Conservation (phyloP, 2,329 filamentous ascomycete genomes). For the Ramularia endophylla region DNA sequence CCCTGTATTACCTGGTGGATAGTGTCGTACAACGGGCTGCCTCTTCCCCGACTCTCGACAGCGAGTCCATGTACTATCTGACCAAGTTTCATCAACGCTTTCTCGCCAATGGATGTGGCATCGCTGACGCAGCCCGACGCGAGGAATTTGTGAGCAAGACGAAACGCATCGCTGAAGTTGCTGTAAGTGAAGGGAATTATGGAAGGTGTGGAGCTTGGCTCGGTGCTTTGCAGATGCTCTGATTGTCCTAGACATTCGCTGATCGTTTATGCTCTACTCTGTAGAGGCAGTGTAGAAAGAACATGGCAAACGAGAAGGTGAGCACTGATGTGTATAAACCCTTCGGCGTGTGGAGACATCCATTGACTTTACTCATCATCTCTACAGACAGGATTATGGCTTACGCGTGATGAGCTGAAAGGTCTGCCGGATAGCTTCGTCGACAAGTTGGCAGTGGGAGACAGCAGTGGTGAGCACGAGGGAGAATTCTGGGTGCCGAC, state of each 20-base stretch:
- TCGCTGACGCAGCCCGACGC: background rate
- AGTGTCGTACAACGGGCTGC: background rate
- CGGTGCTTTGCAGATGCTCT: too few relatives aligned
- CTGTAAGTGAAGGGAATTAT: too few relatives aligned
- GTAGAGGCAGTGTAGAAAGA: too few relatives aligned
- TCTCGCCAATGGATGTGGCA: constrained; percentile 1
- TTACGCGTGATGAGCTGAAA: constrained; percentile 3
- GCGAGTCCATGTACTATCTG: constrained; percentile 2
- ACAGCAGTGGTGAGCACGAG: constrained; percentile 1
- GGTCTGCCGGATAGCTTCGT: constrained; percentile 1
- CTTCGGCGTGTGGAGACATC: too few relatives aligned
- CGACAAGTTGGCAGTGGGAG: background rate
- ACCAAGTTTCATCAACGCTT: constrained; percentile 3
- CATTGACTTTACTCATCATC: too few relatives aligned
- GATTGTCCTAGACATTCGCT: too few relatives aligned
- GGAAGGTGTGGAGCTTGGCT: too few relatives aligned
- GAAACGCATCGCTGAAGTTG: constrained; percentile 2
- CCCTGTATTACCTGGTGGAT: background rate
- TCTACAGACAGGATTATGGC: constrained; percentile 4
- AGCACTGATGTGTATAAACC: too few relatives aligned
- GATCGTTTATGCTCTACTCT: too few relatives aligned
- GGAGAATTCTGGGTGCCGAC: constrained; percentile 2
- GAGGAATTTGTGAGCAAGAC: constrained; percentile 1
- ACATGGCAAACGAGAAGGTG: too few relatives aligned
- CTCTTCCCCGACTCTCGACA: background rate